A percentile compares a stretch with the other conserved stretches of the same genome.
Conservation (phyloP, 2,329 filamentous ascomycete species). For the Thermochaetoides dissita region DNA sequence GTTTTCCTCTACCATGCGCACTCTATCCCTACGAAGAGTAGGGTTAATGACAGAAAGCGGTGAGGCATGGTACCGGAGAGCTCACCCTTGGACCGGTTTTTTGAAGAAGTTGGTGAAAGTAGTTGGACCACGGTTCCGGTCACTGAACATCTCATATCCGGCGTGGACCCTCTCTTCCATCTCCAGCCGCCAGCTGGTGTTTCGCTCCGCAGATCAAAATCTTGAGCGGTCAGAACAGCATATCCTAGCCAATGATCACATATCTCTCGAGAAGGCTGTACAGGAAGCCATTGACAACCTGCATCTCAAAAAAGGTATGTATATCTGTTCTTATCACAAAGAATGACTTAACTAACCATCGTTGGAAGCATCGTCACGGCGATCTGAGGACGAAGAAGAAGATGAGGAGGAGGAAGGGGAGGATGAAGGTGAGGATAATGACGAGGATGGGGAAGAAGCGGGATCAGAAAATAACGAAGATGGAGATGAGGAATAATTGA, state of each 20-base stretch:
- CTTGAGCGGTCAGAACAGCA: too few species aligned
- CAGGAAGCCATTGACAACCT: not conserved
- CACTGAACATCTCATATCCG: too few species aligned
- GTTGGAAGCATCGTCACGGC: not conserved
- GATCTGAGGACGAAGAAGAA: not conserved
- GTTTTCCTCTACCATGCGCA: conserved; percentile 29
- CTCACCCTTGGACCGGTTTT: conserved; percentile 27
- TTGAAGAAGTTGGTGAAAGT: conserved; percentile 16
- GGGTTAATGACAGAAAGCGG: conserved; percentile 12
- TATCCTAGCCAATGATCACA: too few species aligned
- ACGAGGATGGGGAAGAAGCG: conserved; percentile 10
- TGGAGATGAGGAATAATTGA: not conserved
- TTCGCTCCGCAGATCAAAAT: too few species aligned
- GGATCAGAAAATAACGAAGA: conserved; percentile 7
- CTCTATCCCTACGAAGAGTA: conserved; percentile 33
- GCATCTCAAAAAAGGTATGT: not conserved
- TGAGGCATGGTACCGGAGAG: conserved; percentile 4
- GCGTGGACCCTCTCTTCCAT: too few species aligned
- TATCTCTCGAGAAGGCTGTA: too few species aligned
- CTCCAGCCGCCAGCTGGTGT: too few species aligned
- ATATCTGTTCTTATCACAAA: not conserved
- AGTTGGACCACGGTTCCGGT: too few species aligned
- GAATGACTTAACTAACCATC: too few species aligned
- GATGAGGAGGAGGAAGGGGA: conserved; percentile 9
- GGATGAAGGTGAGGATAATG: conserved; percentile 9